These are phyloP conservation scores for Amylocarpus encephaloides DNA, from an alignment of 2,329 filamentous ascomycete species.

Conservation along the genomic window DNA sequence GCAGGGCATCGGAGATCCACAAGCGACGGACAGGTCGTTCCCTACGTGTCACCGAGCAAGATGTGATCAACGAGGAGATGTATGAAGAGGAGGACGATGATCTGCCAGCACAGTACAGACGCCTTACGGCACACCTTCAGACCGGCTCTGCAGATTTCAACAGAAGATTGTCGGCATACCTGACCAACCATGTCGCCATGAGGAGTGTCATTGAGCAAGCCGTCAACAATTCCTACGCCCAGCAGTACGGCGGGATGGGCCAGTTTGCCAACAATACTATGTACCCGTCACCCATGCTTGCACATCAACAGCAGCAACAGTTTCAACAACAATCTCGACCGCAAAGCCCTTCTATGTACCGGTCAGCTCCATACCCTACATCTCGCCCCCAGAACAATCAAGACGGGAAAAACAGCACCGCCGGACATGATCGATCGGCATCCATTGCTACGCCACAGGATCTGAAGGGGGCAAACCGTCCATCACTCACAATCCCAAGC, in stretches of 20 bases:
- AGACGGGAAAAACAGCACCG: conserved; percentile 24
- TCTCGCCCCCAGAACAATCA: conserved; percentile 24
- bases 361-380: conserved; percentile 38
- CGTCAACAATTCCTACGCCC: conserved; percentile 34
- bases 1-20: conserved; percentile 84
- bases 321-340: background rate
- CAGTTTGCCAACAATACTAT: conserved; percentile 25
- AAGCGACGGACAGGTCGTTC: conserved; percentile 78
- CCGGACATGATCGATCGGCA: conserved; percentile 37
- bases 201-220: conserved; percentile 42
- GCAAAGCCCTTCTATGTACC: conserved; percentile 26
- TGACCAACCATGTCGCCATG: conserved; percentile 52
- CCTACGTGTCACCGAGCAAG: conserved; percentile 75
- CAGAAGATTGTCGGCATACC: conserved; percentile 37
- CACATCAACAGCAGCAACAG: conserved; percentile 18
- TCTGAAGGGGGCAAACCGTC: conserved; percentile 15
- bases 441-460: conserved; percentile 39
- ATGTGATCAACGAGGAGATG: conserved; percentile 89
- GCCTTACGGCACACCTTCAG: conserved; percentile 53
- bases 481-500: background rate
- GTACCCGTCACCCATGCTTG: conserved; percentile 25
- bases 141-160: conserved; percentile 22
- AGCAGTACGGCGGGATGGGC: conserved; percentile 31
- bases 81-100: conserved; percentile 93
- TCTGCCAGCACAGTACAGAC: conserved; percentile 58